Conservation (phyloP, 306 rosid species). For the Pachyrhizus erosus region DNA sequence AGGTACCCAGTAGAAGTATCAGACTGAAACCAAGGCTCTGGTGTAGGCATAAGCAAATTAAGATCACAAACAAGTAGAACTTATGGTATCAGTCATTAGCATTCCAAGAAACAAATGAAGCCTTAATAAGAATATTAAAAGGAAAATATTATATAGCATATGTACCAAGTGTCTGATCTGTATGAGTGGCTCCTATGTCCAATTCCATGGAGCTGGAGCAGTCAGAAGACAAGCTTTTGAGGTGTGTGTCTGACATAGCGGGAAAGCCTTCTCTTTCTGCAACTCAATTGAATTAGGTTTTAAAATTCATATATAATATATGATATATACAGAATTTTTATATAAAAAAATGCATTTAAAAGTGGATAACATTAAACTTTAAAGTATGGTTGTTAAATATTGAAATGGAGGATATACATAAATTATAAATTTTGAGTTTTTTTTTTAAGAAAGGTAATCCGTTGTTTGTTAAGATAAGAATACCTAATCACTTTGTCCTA, state of each 20-base stretch:
- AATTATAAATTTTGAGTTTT: background rate
- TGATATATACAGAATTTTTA: background rate
- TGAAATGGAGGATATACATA: background rate
- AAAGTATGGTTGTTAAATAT: background rate
- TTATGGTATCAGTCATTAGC: background rate
- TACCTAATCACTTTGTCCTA: background rate
- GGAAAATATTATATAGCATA: background rate
- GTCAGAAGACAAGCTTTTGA: slow-evolving; percentile 24
- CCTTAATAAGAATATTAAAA: background rate
- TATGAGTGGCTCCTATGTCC: slow-evolving; percentile 21
- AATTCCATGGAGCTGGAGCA: slow-evolving; percentile 36
- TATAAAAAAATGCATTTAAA: background rate
- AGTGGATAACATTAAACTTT: background rate
- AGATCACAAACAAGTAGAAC: background rate
- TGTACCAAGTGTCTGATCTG: slow-evolving; percentile 33
- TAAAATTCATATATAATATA: background rate
- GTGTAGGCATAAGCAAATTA: background rate
- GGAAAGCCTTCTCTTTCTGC: background rate
- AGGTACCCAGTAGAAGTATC: slow-evolving; percentile 41
- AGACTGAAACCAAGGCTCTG: slow-evolving; percentile 36
- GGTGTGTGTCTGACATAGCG: slow-evolving; percentile 14
- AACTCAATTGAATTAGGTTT: background rate
- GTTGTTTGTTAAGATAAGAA: background rate
- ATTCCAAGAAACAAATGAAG: background rate
- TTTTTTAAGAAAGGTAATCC: background rate